phyloP scores from a whole-genome alignment of 2,329 filamentous ascomycete genomes.

The Herpotrichia juniperi region DNA sequence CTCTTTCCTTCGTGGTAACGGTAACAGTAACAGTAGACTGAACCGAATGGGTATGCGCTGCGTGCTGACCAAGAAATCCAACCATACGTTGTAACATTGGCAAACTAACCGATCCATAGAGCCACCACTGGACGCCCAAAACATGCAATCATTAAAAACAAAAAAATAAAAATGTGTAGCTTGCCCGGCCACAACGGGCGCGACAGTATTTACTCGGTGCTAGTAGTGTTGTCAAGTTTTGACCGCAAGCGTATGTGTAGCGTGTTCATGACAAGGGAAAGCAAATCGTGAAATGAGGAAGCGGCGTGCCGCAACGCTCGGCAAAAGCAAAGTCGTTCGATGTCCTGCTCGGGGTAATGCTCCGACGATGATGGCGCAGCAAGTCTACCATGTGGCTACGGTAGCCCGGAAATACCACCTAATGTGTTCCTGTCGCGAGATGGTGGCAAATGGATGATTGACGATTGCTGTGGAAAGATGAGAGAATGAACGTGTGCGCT shows the following conservation, averaged over 20 bases:
- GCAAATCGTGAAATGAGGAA: neutral
- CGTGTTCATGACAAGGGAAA: neutral
- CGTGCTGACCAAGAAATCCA: neutral
- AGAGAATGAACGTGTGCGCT: neutral
- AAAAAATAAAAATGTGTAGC: neutral
- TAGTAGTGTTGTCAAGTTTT: neutral
- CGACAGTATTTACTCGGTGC: neutral
- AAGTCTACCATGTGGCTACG: slow-evolving; percentile 5
- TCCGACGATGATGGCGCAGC: slow-evolving; percentile 16
- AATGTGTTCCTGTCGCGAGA: neutral
- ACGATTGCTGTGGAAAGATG: neutral
- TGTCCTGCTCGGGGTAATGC: slow-evolving; percentile 16
- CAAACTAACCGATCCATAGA: slow-evolving; percentile 8
- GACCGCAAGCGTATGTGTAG: neutral
- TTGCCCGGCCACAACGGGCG: neutral
- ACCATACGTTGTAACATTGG: slow-evolving; percentile 16
- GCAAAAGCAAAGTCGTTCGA: slow-evolving; percentile 3
- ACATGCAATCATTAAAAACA: slow-evolving; percentile 9
- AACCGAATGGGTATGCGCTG: neutral
- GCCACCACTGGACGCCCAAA: slow-evolving; percentile 10
- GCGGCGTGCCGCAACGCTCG: slow-evolving; percentile 1
- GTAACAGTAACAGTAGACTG: neutral
- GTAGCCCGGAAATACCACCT: slow-evolving; percentile 5
- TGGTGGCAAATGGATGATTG: neutral
- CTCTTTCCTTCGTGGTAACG: neutral